Base-by-base conservation (phyloP, 768 basidiomycete genomes). In the Pisolithus tinctorius region DNA sequence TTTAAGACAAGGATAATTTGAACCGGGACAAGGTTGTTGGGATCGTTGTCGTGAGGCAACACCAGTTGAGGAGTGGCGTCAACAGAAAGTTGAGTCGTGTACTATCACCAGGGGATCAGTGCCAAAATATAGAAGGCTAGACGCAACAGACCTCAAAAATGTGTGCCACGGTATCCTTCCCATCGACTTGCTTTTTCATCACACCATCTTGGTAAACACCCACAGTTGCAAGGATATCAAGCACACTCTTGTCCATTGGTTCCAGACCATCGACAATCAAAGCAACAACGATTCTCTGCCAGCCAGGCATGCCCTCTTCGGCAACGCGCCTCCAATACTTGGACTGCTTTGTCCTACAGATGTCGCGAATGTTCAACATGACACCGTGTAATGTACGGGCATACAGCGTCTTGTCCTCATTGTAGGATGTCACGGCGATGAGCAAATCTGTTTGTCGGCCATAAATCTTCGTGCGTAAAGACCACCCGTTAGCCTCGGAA, bases 351-450 rank as follows among this genome's bases (percentile, higher is more conserved):
- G 91, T 93, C 71, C 88, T 93, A 80, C 93, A 94, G 58, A 97
- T 97, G 60, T 98, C 88, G 57, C 94, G 88, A 55, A 98, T 95
- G 69, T 99, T 98, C 55, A 95, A 69, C 94, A 97, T 97, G 61
- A 97, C 86, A 56, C 90, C 90, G 63, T 97, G 95, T 38, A 98
- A 75, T 0, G 95, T 97, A 57, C 88, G 84, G 26, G 89, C 82
- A 62, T 92, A 90, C n/a, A 92, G 79, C 6, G 82, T 84, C 74
- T 92, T 93, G 78, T 93, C 89, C 67, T 93, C 91, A 56, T 93
- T 92, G 72, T 92, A 93, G 4, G 86, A 90, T 6, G 92, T 96
- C 56, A 97, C 89, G 9, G 93, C 94, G 60, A 98, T 95, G 25
- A 97, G 79, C 6, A 98, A 67, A 57, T 98, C 95, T 1, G 95